Evolutionary conservation across 2,329 filamentous ascomycete genomes (phyloP).

Genomic region (Alternaria solani): DNA sequence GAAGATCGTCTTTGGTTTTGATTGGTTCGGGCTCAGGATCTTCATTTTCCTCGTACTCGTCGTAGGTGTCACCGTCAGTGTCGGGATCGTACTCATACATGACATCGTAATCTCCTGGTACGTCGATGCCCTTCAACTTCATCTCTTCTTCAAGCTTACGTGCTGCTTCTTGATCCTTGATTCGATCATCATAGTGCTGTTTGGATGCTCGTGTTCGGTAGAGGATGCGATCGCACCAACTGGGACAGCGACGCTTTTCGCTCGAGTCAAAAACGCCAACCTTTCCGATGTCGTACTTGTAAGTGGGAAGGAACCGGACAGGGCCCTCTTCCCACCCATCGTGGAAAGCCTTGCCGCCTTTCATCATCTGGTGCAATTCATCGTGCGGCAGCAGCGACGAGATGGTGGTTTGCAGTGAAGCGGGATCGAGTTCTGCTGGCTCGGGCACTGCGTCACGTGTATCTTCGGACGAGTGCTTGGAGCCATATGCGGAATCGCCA

Average conservation of each 20-base stretch:
- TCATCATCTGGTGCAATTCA: slow-evolving; percentile 79
- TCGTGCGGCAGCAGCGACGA: slow-evolving; percentile 89
- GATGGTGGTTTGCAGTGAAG: slow-evolving; percentile 87
- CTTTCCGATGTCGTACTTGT: slow-evolving; percentile 97
- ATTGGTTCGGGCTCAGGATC: slow-evolving; percentile 59
- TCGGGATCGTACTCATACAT: slow-evolving; percentile 92
- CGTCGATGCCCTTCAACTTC: slow-evolving; percentile 78
- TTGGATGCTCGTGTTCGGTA: slow-evolving; percentile 80
- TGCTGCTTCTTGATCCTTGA: slow-evolving; percentile 70
- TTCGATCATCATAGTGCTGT: slow-evolving; percentile 68
- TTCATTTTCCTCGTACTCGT: slow-evolving; percentile 44
- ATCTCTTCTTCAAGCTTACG: slow-evolving; percentile 83
- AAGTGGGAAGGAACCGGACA: slow-evolving; percentile 90
- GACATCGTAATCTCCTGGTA: slow-evolving; percentile 79
- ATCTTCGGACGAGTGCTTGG: slow-evolving; percentile 25
- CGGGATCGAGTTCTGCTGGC: slow-evolving; percentile 71
- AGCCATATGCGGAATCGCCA: slow-evolving; percentile 27
- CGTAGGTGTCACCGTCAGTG: slow-evolving; percentile 67
- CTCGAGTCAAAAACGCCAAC: slow-evolving; percentile 92
- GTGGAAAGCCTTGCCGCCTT: slow-evolving; percentile 79
- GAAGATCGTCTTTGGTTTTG: slow-evolving; percentile 66
- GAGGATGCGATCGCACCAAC: slow-evolving; percentile 95
- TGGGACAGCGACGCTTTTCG: slow-evolving; percentile 90
- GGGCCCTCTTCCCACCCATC: slow-evolving; percentile 91
- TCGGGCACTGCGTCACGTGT: slow-evolving; percentile 45